These are phyloP conservation scores for Salisapilia sapeloensis DNA, from an alignment of 352 stramenopile genomes.

Conservation along the genomic window DNA sequence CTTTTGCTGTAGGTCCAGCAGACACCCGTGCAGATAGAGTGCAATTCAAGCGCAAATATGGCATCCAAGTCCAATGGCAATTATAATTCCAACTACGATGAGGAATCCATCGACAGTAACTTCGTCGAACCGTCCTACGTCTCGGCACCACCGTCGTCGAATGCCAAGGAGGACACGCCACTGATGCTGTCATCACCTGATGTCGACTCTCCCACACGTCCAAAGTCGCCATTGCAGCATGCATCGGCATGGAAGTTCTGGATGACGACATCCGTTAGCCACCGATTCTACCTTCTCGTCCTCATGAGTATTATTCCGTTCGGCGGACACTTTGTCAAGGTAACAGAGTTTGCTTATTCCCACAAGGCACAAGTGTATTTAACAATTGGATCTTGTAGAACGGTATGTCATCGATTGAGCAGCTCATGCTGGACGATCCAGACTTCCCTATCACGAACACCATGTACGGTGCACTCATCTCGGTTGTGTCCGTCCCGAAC, in stretches of 20 bases:
- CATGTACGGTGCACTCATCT: conserved; percentile 71
- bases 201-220: too few relatives aligned
- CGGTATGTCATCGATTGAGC: conserved; percentile 61
- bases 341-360: conserved; percentile 1
- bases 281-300: conserved; percentile 69
- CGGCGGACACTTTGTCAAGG: conserved; percentile 75
- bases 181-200: too few relatives aligned
- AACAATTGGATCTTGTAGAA: conserved; percentile 15
- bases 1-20: too few relatives aligned
- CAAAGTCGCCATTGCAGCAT: conserved; percentile 9
- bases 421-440: conserved; percentile 60
- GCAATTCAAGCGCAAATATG: too few relatives aligned
- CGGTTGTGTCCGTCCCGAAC: conserved; percentile 63
- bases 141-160: too few relatives aligned
- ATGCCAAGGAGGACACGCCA: too few relatives aligned
- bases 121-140: too few relatives aligned
- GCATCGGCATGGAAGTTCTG: conserved; percentile 55
- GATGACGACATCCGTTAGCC: conserved; percentile 29
- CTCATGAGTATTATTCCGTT: conserved; percentile 79
- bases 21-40: too few relatives aligned
- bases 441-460: conserved; percentile 68
- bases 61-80: too few relatives aligned
- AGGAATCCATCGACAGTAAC: too few relatives aligned
- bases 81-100: too few relatives aligned
- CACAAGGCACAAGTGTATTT: not conserved